Evolutionary conservation across 1,139 yeast species (phyloP).

Genomic region (Suhomyces anneliseae): DNA sequence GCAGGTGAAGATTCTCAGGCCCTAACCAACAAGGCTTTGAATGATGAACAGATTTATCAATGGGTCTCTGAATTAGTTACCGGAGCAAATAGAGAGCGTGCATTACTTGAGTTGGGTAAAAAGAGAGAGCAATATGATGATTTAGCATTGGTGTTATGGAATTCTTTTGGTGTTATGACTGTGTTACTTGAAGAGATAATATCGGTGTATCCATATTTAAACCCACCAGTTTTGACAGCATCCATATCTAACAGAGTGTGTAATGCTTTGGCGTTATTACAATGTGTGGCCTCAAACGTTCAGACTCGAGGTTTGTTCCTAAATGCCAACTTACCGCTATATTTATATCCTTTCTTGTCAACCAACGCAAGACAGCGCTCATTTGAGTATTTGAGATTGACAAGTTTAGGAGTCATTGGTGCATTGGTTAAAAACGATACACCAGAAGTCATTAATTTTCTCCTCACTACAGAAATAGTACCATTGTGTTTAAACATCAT

Average conservation of each 20-base stretch:
- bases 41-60: conserved; percentile 82
- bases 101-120: conserved; percentile 86
- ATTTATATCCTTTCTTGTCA: conserved; percentile 88
- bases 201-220: conserved; percentile 82
- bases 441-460: conserved; percentile 88
- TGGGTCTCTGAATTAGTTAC: conserved; percentile 90
- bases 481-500: conserved; percentile 91
- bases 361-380: conserved; percentile 91
- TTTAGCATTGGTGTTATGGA: conserved; percentile 90
- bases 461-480: conserved; percentile 90
- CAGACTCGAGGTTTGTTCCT: conserved; percentile 84
- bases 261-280: conserved; percentile 89
- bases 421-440: conserved; percentile 95
- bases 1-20: conserved; percentile 6
- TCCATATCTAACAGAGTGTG: conserved; percentile 92
- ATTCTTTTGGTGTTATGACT: conserved; percentile 95
- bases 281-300: conserved; percentile 94
- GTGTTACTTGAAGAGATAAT: conserved; percentile 86
- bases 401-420: conserved; percentile 94
- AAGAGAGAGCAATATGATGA: conserved; percentile 95
- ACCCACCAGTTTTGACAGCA: conserved; percentile 84
- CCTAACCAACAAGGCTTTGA: conserved; percentile 56
- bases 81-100: conserved; percentile 90
- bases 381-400: conserved; percentile 87
- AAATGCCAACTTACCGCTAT: conserved; percentile 88